Evolutionary conservation across 805 yeast genomes (phyloP).

Genomic region (Monosporozyma yasuniensis): DNA sequence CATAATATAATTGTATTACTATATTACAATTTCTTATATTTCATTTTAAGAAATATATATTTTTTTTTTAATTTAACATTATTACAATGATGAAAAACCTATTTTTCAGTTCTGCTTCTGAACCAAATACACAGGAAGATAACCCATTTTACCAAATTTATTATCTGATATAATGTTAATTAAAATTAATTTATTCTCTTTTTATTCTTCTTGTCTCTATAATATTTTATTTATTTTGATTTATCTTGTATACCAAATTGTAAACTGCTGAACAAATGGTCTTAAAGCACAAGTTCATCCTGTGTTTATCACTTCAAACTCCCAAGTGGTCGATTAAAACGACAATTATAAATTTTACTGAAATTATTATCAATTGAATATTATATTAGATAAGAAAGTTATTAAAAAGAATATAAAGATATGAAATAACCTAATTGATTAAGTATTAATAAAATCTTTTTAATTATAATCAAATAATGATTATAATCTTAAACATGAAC

Average conservation of each 20-base stretch:
- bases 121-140: conserved; percentile 59
- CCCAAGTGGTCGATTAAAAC: too few relatives aligned
- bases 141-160: conserved; percentile 54
- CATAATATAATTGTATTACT: too few relatives aligned
- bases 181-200: neutral
- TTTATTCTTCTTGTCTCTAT: too few relatives aligned
- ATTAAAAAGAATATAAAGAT: neutral
- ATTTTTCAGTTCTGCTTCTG: conserved; percentile 96
- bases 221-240: too few relatives aligned
- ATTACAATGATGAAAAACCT: conserved; percentile 25
- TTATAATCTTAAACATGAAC: too few relatives aligned
- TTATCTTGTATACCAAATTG: too few relatives aligned
- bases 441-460: neutral
- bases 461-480: too few relatives aligned
- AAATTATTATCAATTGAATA: neutral
- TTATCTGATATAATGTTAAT: conserved; percentile 29
- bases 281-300: too few relatives aligned
- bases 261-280: too few relatives aligned
- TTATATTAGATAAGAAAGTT: neutral
- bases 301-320: too few relatives aligned
- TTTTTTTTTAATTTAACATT: neutral
- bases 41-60: neutral
- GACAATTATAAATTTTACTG: too few relatives aligned
- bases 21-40: neutral
- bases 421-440: neutral